Conservation (phyloP, 805 yeast genomes). For the Lipomyces japonicus region DNA sequence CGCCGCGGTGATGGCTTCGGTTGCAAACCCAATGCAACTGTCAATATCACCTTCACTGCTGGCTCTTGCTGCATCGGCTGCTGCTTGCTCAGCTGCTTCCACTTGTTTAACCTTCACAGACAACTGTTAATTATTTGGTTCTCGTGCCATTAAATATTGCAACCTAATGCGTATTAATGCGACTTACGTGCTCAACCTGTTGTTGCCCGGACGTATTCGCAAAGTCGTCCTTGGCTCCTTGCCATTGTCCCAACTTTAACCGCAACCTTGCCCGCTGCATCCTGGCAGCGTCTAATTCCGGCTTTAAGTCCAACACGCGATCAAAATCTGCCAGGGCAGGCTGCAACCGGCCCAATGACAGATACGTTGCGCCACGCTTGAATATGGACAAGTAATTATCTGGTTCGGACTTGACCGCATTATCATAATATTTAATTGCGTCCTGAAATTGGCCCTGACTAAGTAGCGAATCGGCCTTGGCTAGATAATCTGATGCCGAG, state of each 20-base stretch:
- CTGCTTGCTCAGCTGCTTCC: slow-evolving; percentile 20
- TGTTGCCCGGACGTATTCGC: slow-evolving; percentile 31
- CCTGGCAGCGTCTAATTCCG: slow-evolving; percentile 38
- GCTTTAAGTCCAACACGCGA: slow-evolving; percentile 36
- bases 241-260: slow-evolving; percentile 35
- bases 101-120: slow-evolving; percentile 22
- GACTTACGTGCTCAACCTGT: too few species aligned
- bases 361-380: slow-evolving; percentile 40
- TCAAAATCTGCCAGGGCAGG: slow-evolving; percentile 40
- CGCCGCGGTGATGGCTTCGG: slow-evolving; percentile 34
- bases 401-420: slow-evolving; percentile 33
- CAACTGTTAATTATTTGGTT: too few species aligned
- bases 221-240: slow-evolving; percentile 24
- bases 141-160: too few species aligned
- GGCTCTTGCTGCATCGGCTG: slow-evolving; percentile 20
- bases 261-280: slow-evolving; percentile 36
- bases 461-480: slow-evolving; percentile 27
- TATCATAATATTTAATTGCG: slow-evolving; percentile 30
- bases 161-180: too few species aligned
- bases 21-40: slow-evolving; percentile 31
- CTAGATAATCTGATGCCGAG: slow-evolving; percentile 12
- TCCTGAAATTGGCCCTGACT: slow-evolving; percentile 20
- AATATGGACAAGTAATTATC: slow-evolving; percentile 35
- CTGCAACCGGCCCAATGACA: slow-evolving; percentile 36
- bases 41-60: slow-evolving; percentile 21